Evolutionary conservation across 805 yeast genomes (phyloP).

Genomic region (Saccharomycopsis babjevae): DNA sequence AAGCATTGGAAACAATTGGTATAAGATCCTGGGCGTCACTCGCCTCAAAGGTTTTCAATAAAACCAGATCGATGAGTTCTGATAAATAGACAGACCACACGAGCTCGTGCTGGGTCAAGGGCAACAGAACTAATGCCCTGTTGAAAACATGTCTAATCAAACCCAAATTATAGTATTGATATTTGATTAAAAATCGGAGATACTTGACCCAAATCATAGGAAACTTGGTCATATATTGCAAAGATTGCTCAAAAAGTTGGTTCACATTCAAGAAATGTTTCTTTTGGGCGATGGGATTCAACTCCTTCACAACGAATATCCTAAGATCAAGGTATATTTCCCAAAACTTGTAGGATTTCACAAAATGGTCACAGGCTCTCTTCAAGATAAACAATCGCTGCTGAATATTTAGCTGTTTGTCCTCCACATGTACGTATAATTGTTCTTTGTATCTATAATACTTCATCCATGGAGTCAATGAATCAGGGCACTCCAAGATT

Average conservation of each 20-base stretch:
- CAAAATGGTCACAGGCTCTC: conserved; percentile 39
- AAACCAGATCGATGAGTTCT: conserved; percentile 29
- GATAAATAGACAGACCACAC: conserved; percentile 47
- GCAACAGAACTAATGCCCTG: conserved; percentile 37
- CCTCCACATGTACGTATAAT: conserved; percentile 15
- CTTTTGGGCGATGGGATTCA: conserved; percentile 25
- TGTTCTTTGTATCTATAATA: conserved; percentile 31
- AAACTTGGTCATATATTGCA: conserved; percentile 33
- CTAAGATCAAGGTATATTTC: conserved; percentile 36
- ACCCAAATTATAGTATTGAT: conserved; percentile 26
- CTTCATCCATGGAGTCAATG: conserved; percentile 34
- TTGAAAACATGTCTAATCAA: conserved; percentile 38
- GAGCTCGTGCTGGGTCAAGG: conserved; percentile 41
- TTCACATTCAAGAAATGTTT: conserved; percentile 30
- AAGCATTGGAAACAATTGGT: not conserved
- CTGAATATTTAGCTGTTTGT: conserved; percentile 21
- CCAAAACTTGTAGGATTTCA: conserved; percentile 48
- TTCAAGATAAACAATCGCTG: conserved; percentile 37
- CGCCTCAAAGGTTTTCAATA: conserved; percentile 23
- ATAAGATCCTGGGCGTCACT: conserved; percentile 16
- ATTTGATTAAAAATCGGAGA: conserved; percentile 32
- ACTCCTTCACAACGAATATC: conserved; percentile 22
- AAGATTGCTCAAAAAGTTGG: conserved; percentile 36
- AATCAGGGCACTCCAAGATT: conserved; percentile 27
- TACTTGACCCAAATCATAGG: conserved; percentile 46